These are phyloP conservation scores for Corymbia calophylla DNA, from an alignment of 441 rosid genomes.

Conservation along the genomic window DNA sequence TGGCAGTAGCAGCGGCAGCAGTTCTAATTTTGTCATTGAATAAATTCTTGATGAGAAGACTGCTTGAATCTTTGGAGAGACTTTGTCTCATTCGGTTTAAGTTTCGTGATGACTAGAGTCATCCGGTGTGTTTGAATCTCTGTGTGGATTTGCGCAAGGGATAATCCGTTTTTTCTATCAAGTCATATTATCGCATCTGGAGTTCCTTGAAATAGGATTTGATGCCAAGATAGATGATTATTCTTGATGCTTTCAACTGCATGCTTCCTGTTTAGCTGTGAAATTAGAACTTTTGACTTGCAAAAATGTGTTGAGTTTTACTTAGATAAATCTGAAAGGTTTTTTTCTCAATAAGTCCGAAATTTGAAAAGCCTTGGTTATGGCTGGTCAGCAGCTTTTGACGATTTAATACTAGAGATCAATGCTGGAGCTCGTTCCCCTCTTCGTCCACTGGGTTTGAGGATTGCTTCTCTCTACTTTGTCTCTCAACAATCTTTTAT, in stretches of 20 bases:
- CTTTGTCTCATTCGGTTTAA: not conserved
- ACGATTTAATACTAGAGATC: not conserved
- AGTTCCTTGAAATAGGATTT: not conserved
- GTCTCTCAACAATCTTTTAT: not conserved
- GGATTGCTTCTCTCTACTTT: not conserved
- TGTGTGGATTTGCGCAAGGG: not conserved
- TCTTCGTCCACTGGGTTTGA: not conserved
- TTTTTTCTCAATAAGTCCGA: not conserved
- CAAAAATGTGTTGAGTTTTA: not conserved
- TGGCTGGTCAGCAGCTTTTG: not conserved
- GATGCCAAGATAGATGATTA: not conserved
- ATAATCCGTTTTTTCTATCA: not conserved
- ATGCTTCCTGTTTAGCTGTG: not conserved
- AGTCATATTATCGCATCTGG: not conserved
- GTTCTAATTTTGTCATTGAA: not conserved
- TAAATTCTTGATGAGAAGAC: not conserved
- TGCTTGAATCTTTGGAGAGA: not conserved
- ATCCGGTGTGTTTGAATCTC: not conserved
- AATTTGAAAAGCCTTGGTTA: not conserved
- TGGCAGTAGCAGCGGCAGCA: conserved; percentile 3
- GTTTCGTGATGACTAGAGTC: not conserved
- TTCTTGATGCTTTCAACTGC: not conserved
- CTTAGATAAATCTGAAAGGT: not conserved
- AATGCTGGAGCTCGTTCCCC: not conserved
- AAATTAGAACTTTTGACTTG: not conserved